phyloP scores from a whole-genome alignment of 441 rosid species.

The Erodium texanum region DNA sequence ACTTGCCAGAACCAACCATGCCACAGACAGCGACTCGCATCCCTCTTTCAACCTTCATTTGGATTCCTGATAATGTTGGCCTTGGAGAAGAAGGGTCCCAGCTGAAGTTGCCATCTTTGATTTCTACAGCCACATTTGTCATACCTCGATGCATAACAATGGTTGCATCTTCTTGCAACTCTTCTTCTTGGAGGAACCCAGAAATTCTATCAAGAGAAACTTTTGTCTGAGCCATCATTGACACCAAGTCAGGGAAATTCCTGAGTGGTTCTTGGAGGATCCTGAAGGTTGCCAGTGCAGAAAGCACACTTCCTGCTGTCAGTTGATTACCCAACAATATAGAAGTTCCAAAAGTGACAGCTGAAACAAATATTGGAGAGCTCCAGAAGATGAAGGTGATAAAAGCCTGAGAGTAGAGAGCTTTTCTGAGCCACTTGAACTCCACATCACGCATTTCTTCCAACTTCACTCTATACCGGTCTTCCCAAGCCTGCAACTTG shows the following conservation, averaged over 20 bases:
- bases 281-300: constrained; percentile 97
- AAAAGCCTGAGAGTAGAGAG: constrained; percentile 94
- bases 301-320: constrained; percentile 97
- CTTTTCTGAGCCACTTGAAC: constrained; percentile 88
- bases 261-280: constrained; percentile 97
- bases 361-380: constrained; percentile 96
- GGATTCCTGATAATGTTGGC: constrained; percentile 67
- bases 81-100: constrained; percentile 70
- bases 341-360: constrained; percentile 85
- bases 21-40: constrained; percentile 99
- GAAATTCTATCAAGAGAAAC: constrained; percentile 97
- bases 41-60: constrained; percentile 78
- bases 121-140: constrained; percentile 62
- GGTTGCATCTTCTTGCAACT: constrained; percentile 89
- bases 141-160: constrained; percentile 60
- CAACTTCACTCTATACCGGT: constrained; percentile 61
- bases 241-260: constrained; percentile 95
- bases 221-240: constrained; percentile 99
- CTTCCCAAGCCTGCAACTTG: constrained; percentile 98
- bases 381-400: constrained; percentile 98
- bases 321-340: constrained; percentile 80
- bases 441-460: constrained; percentile 93
- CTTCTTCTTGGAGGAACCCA: constrained; percentile 93
- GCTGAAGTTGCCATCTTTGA: constrained; percentile 66
- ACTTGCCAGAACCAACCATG: constrained; percentile 92